Evolutionary conservation across 2,329 filamentous ascomycete genomes (phyloP).

Genomic region (Fusarium tupiense): DNA sequence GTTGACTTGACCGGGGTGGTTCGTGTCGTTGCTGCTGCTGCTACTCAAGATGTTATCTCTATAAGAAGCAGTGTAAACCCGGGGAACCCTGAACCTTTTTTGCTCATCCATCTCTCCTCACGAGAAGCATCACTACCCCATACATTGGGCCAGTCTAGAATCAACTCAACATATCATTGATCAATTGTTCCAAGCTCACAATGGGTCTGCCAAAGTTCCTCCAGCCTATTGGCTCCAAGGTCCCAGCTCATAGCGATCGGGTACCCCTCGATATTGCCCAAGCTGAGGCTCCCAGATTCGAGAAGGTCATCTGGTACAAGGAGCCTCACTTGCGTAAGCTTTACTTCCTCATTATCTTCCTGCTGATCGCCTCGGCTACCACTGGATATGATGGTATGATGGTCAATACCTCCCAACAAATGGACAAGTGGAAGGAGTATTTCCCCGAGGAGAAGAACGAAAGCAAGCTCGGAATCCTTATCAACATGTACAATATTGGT

Average conservation of each 20-base stretch:
- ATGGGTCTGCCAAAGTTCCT: constrained; percentile 42
- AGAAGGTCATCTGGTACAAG: constrained; percentile 65
- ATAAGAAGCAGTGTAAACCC: constrained; percentile 39
- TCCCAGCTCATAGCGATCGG: constrained; percentile 3
- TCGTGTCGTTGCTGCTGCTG: not conserved
- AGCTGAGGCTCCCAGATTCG: constrained; percentile 60
- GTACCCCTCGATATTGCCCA: constrained; percentile 50
- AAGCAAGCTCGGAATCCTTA: constrained; percentile 59
- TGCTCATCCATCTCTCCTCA: constrained; percentile 25
- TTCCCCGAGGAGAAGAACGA: constrained; percentile 54
- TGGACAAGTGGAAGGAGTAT: constrained; percentile 62
- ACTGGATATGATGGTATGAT: constrained; percentile 71
- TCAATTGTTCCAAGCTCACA: not conserved
- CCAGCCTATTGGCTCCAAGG: constrained; percentile 39
- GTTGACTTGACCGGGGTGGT: not conserved
- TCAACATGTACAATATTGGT: constrained; percentile 64
- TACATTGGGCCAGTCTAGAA: not conserved
- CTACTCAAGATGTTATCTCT: constrained; percentile 14
- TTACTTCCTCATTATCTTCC: constrained; percentile 61
- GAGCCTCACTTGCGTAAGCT: constrained; percentile 67
- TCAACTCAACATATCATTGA: constrained; percentile 4
- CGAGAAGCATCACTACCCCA: constrained; percentile 20
- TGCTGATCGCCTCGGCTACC: constrained; percentile 69
- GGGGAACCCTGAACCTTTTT: constrained; percentile 2
- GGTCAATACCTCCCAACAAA: constrained; percentile 68